These are phyloP conservation scores for Exophiala spinifera DNA, from an alignment of 2,329 filamentous ascomycete species.

Conservation along the genomic window DNA sequence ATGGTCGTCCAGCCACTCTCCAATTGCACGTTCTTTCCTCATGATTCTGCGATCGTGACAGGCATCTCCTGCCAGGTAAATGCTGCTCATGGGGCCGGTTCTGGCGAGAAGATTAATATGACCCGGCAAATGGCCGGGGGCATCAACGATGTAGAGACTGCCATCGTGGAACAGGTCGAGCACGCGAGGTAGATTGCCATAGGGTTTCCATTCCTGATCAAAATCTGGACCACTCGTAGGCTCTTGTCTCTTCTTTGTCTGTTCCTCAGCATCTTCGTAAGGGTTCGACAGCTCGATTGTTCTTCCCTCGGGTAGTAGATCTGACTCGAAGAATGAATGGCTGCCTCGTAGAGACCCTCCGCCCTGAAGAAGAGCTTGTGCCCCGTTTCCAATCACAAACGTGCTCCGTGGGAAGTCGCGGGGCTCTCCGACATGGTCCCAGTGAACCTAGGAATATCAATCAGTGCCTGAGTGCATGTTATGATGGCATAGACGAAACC, in stretches of 20 bases:
- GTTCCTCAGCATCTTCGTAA: conserved; percentile 13
- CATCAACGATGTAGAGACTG: conserved; percentile 32
- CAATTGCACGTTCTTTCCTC: conserved; percentile 32
- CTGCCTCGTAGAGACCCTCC: conserved; percentile 20
- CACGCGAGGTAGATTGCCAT: conserved; percentile 19
- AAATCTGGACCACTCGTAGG: conserved; percentile 17
- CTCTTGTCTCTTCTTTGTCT: conserved; percentile 1
- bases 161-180: conserved; percentile 34
- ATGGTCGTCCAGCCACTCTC: conserved; percentile 30
- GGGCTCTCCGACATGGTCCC: conserved; percentile 38
- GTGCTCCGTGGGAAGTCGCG: conserved; percentile 36
- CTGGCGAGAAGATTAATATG: conserved; percentile 35
- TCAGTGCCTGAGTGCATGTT: not conserved
- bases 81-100: conserved; percentile 15
- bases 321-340: conserved; percentile 31
- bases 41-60: conserved; percentile 35
- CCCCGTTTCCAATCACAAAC: conserved; percentile 38
- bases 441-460: conserved; percentile 34
- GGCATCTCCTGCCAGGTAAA: conserved; percentile 36
- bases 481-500: conserved; percentile 11
- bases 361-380: conserved; percentile 20
- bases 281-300: conserved; percentile 28
- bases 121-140: conserved; percentile 34
- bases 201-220: conserved; percentile 24
- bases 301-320: conserved; percentile 24